Base-by-base conservation (phyloP, 768 basidiomycete species). In the Lactifluus piperatus region DNA sequence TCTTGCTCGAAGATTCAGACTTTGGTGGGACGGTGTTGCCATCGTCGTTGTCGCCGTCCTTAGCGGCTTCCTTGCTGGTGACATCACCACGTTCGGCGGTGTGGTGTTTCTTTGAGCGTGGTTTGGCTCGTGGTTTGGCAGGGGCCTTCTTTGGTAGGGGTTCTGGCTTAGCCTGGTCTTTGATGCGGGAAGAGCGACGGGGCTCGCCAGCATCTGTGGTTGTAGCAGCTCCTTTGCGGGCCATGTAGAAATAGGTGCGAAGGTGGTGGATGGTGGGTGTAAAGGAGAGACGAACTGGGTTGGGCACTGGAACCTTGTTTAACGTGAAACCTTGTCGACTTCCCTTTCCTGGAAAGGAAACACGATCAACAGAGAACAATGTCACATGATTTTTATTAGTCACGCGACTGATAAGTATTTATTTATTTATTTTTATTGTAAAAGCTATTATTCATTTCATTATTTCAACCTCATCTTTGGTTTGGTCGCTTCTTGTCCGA, bases 101-200 rank as follows among this genome's bases (percentile, higher is more conserved):
- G 57, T 77, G 75, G 47, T 50, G 66, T 66, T 78, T 79, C 70
- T 72, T 76, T 43, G 76, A 72, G 65, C 83, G 77, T 48, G 85
- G 83, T 73, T 87, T 88, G 6, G 81, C 76, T 24, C 83, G 77
- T 48, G 85, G 83, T 73, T 87, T 88, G 6, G 81, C 76, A 22
- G 78, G 75, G 46, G 80, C 72, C 70, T 83, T 87, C 79, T 85
- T 86, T 16, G 71, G 73, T 30, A 68, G 57, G 74, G 71, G 41
- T 27, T 73, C 83, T 2, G 73, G 68, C 70, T 83, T 86, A 54
- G 84, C 84, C 59, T 80, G 78, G 27, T 84, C 85, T 71, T 88
- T 88, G 73, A 89, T 87, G 66, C 86, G 83, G 32, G 79, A 72
- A 8, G 86, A 88, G 72, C 86, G 86, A 70, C 86, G 85, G 37